Conservation (phyloP, 768 basidiomycete genomes). For the Porpolomopsis calyptriformis region DNA sequence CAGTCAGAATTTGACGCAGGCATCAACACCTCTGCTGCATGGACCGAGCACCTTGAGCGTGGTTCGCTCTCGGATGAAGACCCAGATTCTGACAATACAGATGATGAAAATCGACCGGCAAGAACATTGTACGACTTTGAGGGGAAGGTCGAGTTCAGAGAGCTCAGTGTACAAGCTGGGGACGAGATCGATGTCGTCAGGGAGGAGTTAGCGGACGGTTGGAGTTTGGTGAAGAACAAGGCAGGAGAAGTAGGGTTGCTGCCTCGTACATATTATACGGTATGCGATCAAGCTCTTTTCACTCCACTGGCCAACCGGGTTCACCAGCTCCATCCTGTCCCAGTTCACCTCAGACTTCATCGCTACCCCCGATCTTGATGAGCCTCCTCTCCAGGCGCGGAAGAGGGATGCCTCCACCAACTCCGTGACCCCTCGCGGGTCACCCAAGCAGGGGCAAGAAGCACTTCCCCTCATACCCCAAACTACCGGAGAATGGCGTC, state of each 20-base stretch:
- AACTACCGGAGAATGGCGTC: constrained; percentile 58
- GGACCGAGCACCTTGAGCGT: constrained; percentile 53
- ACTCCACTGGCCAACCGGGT: neutral
- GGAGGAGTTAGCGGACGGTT: constrained; percentile 65
- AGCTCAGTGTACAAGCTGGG: constrained; percentile 58
- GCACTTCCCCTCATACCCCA: constrained; percentile 45
- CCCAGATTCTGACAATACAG: constrained; percentile 26
- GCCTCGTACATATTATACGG: constrained; percentile 65
- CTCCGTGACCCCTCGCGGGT: constrained; percentile 41
- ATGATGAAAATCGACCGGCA: constrained; percentile 34
- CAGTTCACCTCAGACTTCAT: constrained; percentile 62
- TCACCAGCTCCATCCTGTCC: neutral
- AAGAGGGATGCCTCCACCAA: constrained; percentile 28
- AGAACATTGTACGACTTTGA: constrained; percentile 66
- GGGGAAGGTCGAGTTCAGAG: constrained; percentile 65
- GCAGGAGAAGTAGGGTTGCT: constrained; percentile 58
- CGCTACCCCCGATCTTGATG: constrained; percentile 34
- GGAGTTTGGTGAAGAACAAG: constrained; percentile 59
- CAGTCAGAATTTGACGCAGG: constrained; percentile 61
- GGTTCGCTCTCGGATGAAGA: constrained; percentile 50
- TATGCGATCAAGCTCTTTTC: constrained; percentile 23
- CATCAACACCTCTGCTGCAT: constrained; percentile 66
- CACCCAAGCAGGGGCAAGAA: constrained; percentile 30
- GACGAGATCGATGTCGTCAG: constrained; percentile 62
- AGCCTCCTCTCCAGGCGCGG: constrained; percentile 18